Base-by-base conservation (phyloP, 2,329 filamentous ascomycete genomes). In the Rosellinia necatrix region DNA sequence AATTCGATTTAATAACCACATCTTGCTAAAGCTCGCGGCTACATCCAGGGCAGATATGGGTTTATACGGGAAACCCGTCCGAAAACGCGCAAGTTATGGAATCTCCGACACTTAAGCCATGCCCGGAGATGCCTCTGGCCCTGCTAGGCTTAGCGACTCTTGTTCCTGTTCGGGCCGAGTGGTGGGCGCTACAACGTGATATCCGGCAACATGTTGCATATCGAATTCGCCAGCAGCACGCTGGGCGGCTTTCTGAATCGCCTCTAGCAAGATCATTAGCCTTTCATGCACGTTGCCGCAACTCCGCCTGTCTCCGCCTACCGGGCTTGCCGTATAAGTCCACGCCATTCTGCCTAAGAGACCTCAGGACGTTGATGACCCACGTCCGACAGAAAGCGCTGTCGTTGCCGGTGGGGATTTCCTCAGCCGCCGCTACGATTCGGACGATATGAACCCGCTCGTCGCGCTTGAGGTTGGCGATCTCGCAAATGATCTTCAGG, bases 361-460 rank as follows among this genome's bases (percentile, higher is more conserved):
- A 37, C 24, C 22, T 13, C 30, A 52, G 37, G 38, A 52, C 49
- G 13, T 38, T 44, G 5, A 52, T 29, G 22, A 52, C 15, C 49
- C 49, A 52, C 30, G 49, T 52, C 40, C 49, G 49, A 35, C 49
- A 52, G 30, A 52, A 52, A 22, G 6, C 43, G 2, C 22, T 10
- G 8, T 52, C 49, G 9, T 9, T 22, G 6, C 10, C 22, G 4
- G 22, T 15, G 21, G 49, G 40, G 21, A 52, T 37, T 27, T 37
- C 32, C 30, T n/a, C 40, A 17, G 21, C 15, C 10, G 30, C 38
- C 15, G 49, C 49, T 2, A 4, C 17, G 24, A 1, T 2, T 35
- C 22, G 29, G 21, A 38, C 22, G 5, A n/a, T 3, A 7, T 13
- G 2, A 10, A 15, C 40, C n/a, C 15, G 15, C 17, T 29, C 4